A percentile compares a stretch with the other conserved stretches of the same genome.
These are phyloP conservation scores for Hirsutella minnesotensis DNA, from an alignment of 2,329 filamentous ascomycete genomes.

Conservation along the genomic window DNA sequence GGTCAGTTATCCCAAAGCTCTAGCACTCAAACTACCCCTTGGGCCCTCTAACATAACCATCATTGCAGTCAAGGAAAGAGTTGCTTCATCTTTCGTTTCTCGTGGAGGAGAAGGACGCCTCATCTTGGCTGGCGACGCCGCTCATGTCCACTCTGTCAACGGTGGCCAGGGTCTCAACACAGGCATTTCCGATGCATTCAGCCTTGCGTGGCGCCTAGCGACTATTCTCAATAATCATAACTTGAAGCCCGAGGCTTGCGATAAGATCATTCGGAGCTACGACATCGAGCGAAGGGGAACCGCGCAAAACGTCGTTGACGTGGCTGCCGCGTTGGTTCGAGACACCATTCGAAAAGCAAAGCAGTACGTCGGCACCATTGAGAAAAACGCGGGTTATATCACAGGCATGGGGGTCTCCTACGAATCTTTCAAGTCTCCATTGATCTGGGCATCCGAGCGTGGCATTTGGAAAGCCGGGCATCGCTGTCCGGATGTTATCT, in stretches of 20 bases:
- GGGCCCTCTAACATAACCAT: not conserved
- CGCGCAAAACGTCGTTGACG: slow-evolving; percentile 32
- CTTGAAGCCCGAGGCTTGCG: slow-evolving; percentile 9
- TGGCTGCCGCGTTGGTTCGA: slow-evolving; percentile 32
- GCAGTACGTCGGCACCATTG: slow-evolving; percentile 33
- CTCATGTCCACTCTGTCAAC: slow-evolving; percentile 43
- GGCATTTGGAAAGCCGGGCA: slow-evolving; percentile 26
- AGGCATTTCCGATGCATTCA: slow-evolving; percentile 43
- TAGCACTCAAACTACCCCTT: not conserved
- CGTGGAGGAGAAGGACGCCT: slow-evolving; percentile 28
- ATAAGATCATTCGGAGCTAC: slow-evolving; percentile 27
- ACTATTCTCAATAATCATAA: slow-evolving; percentile 12
- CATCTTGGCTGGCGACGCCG: slow-evolving; percentile 43
- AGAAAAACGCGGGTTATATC: slow-evolving; percentile 27
- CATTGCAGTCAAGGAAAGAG: slow-evolving; percentile 26
- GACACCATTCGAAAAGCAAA: slow-evolving; percentile 30
- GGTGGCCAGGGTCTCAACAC: slow-evolving; percentile 49
- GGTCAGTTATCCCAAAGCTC: slow-evolving; percentile 18
- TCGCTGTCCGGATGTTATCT: slow-evolving; percentile 23
- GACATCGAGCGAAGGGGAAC: slow-evolving; percentile 30
- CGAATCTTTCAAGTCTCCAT: slow-evolving; percentile 18
- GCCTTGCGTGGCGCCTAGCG: slow-evolving; percentile 40
- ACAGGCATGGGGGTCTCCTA: slow-evolving; percentile 30
- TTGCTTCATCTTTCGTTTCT: slow-evolving; percentile 26
- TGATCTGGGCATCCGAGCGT: slow-evolving; percentile 18